These are phyloP conservation scores for Kodamaea restingae DNA, from an alignment of 805 yeast genomes.

Conservation along the genomic window DNA sequence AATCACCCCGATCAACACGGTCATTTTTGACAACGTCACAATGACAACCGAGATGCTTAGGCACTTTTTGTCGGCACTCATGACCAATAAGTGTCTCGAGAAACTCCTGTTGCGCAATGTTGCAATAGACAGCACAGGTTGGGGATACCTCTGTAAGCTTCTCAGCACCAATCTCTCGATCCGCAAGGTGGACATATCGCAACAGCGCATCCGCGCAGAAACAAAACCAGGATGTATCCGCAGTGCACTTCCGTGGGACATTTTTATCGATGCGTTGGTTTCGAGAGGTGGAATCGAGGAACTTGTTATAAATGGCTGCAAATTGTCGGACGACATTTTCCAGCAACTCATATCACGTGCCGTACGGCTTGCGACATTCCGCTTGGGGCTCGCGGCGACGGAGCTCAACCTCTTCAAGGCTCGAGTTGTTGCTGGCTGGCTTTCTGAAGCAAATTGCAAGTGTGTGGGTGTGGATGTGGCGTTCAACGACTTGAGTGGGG, in stretches of 20 bases:
- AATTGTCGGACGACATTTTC: conserved; percentile 41
- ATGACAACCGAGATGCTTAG: conserved; percentile 52
- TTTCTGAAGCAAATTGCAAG: conserved; percentile 37
- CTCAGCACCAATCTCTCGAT: conserved; percentile 39
- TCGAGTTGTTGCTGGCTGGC: conserved; percentile 45
- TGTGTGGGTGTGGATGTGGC: conserved; percentile 57
- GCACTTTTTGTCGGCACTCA: conserved; percentile 45
- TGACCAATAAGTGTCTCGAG: conserved; percentile 41
- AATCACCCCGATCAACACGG: conserved; percentile 51
- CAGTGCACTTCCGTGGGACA: conserved; percentile 51
- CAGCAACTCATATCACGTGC: conserved; percentile 39
- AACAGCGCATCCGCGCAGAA: conserved; percentile 48
- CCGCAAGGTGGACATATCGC: conserved; percentile 53
- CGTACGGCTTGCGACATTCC: conserved; percentile 38
- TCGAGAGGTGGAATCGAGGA: conserved; percentile 53
- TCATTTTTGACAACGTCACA: conserved; percentile 55
- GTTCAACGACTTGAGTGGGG: conserved; percentile 47
- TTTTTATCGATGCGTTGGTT: conserved; percentile 41
- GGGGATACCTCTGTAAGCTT: conserved; percentile 50
- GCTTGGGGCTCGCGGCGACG: conserved; percentile 54
- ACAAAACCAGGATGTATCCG: conserved; percentile 35
- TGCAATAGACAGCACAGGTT: conserved; percentile 49
- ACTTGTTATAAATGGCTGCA: conserved; percentile 55
- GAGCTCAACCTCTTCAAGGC: conserved; percentile 43
- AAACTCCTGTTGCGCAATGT: conserved; percentile 54